phyloP scores from a whole-genome alignment of 2,329 filamentous ascomycete genomes.

The Beauveria sp. region DNA sequence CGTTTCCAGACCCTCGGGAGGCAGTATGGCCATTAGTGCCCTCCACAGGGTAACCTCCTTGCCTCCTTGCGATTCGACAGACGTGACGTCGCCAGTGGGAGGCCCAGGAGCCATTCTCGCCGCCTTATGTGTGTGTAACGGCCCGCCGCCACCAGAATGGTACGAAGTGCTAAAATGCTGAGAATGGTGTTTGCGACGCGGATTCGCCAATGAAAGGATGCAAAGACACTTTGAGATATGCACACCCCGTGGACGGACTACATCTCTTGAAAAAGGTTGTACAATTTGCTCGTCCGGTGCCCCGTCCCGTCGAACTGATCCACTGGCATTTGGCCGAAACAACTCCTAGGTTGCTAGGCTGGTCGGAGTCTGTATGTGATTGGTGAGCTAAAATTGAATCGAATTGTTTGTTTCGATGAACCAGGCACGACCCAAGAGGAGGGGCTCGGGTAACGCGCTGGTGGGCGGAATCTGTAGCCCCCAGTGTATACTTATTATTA shows the following conservation, averaged over 20 bases:
- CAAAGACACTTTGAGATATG: neutral
- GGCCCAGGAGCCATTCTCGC: neutral
- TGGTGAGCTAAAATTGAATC: neutral
- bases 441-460: neutral
- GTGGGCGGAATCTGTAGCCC: neutral
- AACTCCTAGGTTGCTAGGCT: neutral
- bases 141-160: constrained; percentile 6
- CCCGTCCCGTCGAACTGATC: neutral
- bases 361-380: neutral
- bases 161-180: neutral
- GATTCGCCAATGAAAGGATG: neutral
- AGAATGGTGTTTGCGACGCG: neutral
- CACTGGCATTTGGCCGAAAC: neutral
- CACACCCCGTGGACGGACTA: neutral
- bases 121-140: neutral
- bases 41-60: constrained; percentile 2
- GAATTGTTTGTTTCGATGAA: neutral
- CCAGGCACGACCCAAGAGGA: neutral
- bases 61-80: constrained; percentile 17
- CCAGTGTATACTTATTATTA: neutral
- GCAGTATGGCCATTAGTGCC: constrained; percentile 15
- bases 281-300: neutral
- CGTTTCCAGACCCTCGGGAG: constrained; percentile 28
- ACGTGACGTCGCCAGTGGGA: constrained; percentile 15
- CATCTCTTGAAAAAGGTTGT: neutral